Base-by-base conservation (phyloP, 2,329 filamentous ascomycete genomes). In the Penicillium concentricum region DNA sequence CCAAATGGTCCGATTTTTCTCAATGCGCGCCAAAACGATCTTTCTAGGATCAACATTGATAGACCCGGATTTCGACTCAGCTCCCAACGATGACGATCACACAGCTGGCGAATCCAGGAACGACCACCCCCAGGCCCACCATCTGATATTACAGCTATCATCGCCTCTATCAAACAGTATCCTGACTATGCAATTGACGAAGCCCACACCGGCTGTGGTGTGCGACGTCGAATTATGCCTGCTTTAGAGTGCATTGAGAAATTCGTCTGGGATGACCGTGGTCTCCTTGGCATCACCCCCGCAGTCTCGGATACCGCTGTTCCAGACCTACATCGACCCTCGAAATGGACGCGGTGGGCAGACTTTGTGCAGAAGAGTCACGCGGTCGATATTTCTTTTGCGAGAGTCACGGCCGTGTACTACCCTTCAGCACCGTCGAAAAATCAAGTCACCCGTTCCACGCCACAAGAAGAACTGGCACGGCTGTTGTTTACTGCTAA, bases 161-260 rank as follows among this genome's bases (percentile, higher is more conserved):
- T 78, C 9, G 63, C 70, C 6, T 69, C 71, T 12, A 64, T 79
- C 16, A 75, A 74, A 54, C 68, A 75, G 57, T 75, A 70, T 47
- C 76, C 77, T 2, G 73, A 75, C 34, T 78, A 78, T 58, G 74
- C 78, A 54, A 71, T 79, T 35, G 76, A 78, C 56, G 54, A 61
- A 2, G 72, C 73, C 51, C 77, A 79, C 50, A 64, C 65, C 3
- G 73, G 74, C 34, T 79, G 77, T 56, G 76, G 76, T 4, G 68
- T 78, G 15, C 65, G 75, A 20, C 75, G 74, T 26, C 71, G 75
- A 8, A 63, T 79, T 9, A 64, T 76, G 9, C 72, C 74, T 3
- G 61, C 73, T 2, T 61, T 79, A 5, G 74, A 76, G 37, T 70
- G 68, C 22, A 69, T 77, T 35, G 72, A 76, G 51, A 67, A 69